Base-by-base conservation (phyloP, 116 monocot species). In the Thalassia testudinum region DNA sequence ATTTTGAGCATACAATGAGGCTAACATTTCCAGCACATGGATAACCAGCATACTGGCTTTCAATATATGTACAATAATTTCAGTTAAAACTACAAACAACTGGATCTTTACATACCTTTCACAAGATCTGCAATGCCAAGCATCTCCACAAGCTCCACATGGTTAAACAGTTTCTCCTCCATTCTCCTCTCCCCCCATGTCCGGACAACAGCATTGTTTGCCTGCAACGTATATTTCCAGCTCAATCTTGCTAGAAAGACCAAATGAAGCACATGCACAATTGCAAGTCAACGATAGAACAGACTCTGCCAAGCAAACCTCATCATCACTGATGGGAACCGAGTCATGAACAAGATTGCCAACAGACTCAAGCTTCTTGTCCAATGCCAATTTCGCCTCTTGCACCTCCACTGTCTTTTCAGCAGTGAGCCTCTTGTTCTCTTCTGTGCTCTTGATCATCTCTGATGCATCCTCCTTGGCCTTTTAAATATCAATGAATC, bases 81-180 rank as follows among this genome's bases (percentile, higher is more conserved):
- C n/a, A n/a, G n/a, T n/a, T n/a, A n/a, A n/a, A n/a, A n/a, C n/a
- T n/a, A n/a, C n/a, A n/a, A n/a, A n/a, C n/a, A n/a, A n/a, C n/a
- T n/a, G n/a, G 15, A 45, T 7, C 15, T 45, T 20, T n/a, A 16
- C 2, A 5, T 64, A 87, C 95, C 95, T 60, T 77, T 95, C 7
- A 85, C 74, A 37, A 85, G 34, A 68, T 87, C 78, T 3, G 67
- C 95, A 68, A 95, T 81, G 26, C 70, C 88, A 47, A 95, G 85
- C 29, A 79, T 69, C 50, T 72, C 70, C 28, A 87, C 88, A 16
- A 95, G 84, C 43, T 95, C 95, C 24, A 95, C 95, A 60, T 95
- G 95, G 45, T 70, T 95, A 51, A 40, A 71, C 56, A 88, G 30
- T 21, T 85, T 85, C 26, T 58, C 87, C 13, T 83, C 83, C 20